Conservation (phyloP, 208 protist species). For the Balamuthia mandrillaris region DNA sequence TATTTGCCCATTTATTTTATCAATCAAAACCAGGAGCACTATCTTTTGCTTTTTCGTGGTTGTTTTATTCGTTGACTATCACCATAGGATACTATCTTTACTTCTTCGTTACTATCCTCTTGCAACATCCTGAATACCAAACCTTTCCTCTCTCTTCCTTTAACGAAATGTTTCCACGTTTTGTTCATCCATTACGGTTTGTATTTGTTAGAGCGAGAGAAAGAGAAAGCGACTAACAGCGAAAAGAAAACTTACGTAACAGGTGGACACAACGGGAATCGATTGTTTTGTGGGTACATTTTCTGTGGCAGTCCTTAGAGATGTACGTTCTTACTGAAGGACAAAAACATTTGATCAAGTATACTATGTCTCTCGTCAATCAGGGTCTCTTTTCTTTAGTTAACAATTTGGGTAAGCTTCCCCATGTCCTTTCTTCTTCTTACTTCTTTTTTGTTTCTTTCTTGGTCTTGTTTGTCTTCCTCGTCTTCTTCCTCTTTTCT, state of each 20-base stretch:
- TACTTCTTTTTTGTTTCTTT: no score
- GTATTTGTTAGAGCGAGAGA: no score
- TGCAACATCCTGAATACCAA: background rate
- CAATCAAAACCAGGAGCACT: background rate
- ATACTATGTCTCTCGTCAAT: background rate
- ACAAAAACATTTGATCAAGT: background rate
- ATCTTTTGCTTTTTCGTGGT: background rate
- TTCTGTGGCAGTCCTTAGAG: background rate
- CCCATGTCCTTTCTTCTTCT: background rate
- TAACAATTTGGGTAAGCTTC: background rate
- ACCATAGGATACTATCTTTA: slow-evolving; percentile 6
- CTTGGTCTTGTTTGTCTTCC: no score
- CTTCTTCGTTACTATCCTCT: background rate
- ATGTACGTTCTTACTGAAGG: slow-evolving; percentile 25
- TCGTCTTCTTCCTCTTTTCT: background rate
- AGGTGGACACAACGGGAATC: background rate
- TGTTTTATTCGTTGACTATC: slow-evolving; percentile 14
- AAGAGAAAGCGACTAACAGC: no score
- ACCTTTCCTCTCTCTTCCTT: background rate
- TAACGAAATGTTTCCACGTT: background rate
- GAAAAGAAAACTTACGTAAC: no score
- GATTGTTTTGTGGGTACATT: background rate
- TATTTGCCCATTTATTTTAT: no score
- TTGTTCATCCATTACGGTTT: background rate
- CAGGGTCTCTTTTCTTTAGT: background rate